phyloP scores from a whole-genome alignment of 139 green algal species.

The Chlorella sorokiniana region DNA sequence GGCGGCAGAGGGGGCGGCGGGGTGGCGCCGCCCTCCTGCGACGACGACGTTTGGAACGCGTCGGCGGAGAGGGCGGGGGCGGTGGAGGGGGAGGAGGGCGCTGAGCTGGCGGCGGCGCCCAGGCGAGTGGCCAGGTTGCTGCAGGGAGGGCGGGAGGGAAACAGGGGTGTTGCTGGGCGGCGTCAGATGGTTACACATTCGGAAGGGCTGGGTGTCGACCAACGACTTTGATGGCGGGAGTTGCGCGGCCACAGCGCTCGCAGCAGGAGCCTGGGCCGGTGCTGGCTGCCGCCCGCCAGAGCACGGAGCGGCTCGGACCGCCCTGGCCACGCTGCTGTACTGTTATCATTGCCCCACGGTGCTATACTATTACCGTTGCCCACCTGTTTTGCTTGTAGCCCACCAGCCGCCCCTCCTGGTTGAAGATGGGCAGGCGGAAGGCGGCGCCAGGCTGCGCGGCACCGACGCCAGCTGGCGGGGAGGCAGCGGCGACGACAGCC shows the following conservation, averaged over 20 bases:
- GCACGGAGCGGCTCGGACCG: background rate
- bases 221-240: too few species aligned
- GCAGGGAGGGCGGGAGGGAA: background rate
- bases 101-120: background rate
- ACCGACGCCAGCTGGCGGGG: background rate
- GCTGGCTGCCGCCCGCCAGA: too few species aligned
- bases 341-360: too few species aligned
- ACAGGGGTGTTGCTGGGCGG: background rate
- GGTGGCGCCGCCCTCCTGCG: too few species aligned
- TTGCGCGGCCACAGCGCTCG: too few species aligned
- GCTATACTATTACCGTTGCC: too few species aligned
- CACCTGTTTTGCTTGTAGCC: conserved; percentile 48
- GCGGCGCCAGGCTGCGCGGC: background rate
- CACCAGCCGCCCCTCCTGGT: conserved; percentile 36
- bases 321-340: too few species aligned
- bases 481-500: background rate
- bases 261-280: too few species aligned
- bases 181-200: background rate
- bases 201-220: too few species aligned
- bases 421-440: conserved; percentile 39
- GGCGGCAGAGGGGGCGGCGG: too few species aligned
- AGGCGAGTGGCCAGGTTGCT: conserved; percentile 15
- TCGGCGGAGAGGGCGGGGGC: background rate
- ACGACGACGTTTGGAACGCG: background rate
- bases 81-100: conserved; percentile 5